phyloP scores from a whole-genome alignment of 2,329 filamentous ascomycete species.

The Coniella vitis region DNA sequence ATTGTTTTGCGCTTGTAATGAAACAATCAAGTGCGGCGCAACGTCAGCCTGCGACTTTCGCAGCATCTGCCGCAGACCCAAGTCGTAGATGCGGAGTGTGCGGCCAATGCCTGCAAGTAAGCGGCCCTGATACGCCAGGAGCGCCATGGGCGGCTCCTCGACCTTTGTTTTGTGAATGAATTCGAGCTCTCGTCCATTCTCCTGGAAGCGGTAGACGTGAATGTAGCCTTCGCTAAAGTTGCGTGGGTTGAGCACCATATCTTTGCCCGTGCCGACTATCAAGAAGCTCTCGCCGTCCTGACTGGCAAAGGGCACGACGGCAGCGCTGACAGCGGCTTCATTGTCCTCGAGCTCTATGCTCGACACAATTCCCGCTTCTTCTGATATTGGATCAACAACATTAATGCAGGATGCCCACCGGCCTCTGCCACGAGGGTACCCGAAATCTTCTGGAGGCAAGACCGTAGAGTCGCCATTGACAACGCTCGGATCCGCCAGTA shows the following conservation, averaged over 20 bases:
- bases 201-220: conserved; percentile 84
- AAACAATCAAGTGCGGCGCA: conserved; percentile 75
- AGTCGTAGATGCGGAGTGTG: conserved; percentile 79
- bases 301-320: conserved; percentile 77
- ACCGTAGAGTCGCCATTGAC: conserved; percentile 67
- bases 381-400: conserved; percentile 73
- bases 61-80: conserved; percentile 86
- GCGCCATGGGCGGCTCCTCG: conserved; percentile 80
- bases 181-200: conserved; percentile 80
- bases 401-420: conserved; percentile 97
- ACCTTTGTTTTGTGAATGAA: conserved; percentile 96
- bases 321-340: conserved; percentile 82
- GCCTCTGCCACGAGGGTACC: conserved; percentile 73
- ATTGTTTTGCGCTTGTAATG: conserved; percentile 81
- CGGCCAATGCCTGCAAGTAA: conserved; percentile 80
- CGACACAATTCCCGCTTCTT: conserved; percentile 63
- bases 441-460: conserved; percentile 76
- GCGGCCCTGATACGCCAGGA: conserved; percentile 87
- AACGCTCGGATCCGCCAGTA: conserved; percentile 64
- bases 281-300: conserved; percentile 86
- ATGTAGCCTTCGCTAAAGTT: conserved; percentile 76
- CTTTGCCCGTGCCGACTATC: conserved; percentile 90
- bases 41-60: conserved; percentile 83
- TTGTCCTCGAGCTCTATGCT: conserved; percentile 82
- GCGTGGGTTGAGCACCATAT: conserved; percentile 73